Conservation (phyloP, 1,284 basidiomycete genomes). For the Cryptococcus neoformans region DNA sequence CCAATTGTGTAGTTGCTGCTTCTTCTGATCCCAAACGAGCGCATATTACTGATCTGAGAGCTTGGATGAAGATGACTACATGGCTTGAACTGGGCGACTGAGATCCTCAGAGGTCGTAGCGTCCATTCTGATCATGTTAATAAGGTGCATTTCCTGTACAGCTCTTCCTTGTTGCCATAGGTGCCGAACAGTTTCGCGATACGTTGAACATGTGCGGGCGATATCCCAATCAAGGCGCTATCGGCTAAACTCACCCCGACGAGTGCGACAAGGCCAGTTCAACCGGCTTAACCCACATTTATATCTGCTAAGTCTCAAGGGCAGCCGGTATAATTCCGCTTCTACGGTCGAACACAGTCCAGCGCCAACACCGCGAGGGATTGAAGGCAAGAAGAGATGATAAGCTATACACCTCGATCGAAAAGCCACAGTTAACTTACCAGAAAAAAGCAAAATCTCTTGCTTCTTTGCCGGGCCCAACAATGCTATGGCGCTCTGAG, state of each 20-base stretch:
- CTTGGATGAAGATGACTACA: no score
- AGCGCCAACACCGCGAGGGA: slow-evolving; percentile 18
- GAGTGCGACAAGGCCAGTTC: slow-evolving; percentile 18
- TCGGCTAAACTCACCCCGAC: slow-evolving; percentile 20
- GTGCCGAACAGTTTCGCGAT: no score
- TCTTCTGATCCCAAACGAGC: no score
- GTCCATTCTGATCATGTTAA: no score
- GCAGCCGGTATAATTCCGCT: slow-evolving; percentile 12
- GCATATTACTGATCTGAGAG: no score
- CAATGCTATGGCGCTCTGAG: slow-evolving; percentile 20
- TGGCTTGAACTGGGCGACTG: no score
- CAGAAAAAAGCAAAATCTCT: slow-evolving; percentile 6
- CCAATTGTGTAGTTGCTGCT: no score
- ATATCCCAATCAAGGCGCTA: slow-evolving; percentile 10
- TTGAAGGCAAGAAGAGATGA: background rate
- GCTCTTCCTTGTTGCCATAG: no score
- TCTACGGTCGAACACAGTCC: slow-evolving; percentile 20
- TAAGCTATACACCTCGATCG: background rate
- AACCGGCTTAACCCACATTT: slow-evolving; percentile 24
- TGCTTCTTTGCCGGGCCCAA: slow-evolving; percentile 19
- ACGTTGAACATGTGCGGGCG: no score
- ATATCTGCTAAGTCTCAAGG: background rate
- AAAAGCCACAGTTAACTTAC: background rate
- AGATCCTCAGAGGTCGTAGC: no score
- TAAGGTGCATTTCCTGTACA: no score